Conservation (phyloP, 257 asterid species). For the Przewalskia tangutica region DNA sequence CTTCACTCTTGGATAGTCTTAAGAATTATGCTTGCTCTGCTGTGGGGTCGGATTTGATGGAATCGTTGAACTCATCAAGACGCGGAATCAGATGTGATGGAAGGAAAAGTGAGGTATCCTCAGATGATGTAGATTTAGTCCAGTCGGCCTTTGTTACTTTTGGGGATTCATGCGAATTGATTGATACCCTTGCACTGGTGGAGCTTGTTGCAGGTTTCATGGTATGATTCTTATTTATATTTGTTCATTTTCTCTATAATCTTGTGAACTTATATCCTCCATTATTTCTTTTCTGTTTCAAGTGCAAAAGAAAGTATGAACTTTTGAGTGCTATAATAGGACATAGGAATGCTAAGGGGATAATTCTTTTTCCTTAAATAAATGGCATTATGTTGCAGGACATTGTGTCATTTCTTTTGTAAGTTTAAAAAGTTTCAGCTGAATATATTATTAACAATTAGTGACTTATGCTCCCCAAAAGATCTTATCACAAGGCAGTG, state of each 20-base stretch:
- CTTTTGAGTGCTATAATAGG: too few relatives aligned
- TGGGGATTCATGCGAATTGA: constrained; percentile 25
- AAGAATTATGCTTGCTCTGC: constrained; percentile 28
- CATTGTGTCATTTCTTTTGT: neutral
- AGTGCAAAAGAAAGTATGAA: neutral
- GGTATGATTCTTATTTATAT: constrained; percentile 36
- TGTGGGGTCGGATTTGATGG: constrained; percentile 21
- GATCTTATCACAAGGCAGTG: neutral
- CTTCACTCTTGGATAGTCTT: constrained; percentile 53
- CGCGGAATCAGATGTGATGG: constrained; percentile 8
- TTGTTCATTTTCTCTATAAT: neutral
- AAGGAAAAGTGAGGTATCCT: constrained; percentile 16
- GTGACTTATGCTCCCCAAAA: neutral
- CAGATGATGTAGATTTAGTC: constrained; percentile 16
- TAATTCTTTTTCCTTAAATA: neutral
- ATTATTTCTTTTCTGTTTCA: neutral
- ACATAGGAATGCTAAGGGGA: too few relatives aligned
- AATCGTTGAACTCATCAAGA: constrained; percentile 10
- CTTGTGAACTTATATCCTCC: neutral
- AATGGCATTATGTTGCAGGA: neutral
- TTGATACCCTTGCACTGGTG: constrained; percentile 54
- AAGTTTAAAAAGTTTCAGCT: neutral
- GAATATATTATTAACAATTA: neutral
- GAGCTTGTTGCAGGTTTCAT: constrained; percentile 62
- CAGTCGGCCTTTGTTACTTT: constrained; percentile 8